Evolutionary conservation across 495 filamentous ascomycete genomes (phyloP), one percentile per base, ranked within the genome.

Genomic region (Lepidopterella palustris): DNA sequence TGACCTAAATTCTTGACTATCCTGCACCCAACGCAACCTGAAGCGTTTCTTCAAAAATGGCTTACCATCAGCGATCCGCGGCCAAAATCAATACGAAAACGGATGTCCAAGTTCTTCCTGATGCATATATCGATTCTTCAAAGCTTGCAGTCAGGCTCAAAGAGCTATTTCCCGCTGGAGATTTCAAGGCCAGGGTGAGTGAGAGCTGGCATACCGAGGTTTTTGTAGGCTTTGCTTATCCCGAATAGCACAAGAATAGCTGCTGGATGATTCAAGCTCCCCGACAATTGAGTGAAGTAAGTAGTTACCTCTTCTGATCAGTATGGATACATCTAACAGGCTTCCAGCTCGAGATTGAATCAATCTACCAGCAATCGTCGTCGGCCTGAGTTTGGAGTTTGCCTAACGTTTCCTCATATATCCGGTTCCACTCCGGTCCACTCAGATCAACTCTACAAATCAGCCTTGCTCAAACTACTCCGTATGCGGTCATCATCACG

Each of bases 221-320:
- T 24, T 18, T 20, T 3, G 11, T 49, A 9, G n/a, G 45, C n/a
- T 49, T 21, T 10, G 3, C 23, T 2, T 5, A 18, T n/a, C n/a
- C n/a, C n/a, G n/a, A n/a, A 21, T 24, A 49, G 45, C 45, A 49
- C 23, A 49, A 49, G 9, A 21, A 49, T 24, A 49, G 23, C 45
- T 21, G 45, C 21, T 49, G 45, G 45, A 49, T 49, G 45, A 49
- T 49, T 21, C 45, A 49, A 49, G 45, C 45, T 10, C 45, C 45
- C n/a, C 3, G 45, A 18, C 1, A 3, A 21, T 21, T 49, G 15
- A 49, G n/a, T 3, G 45, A 49, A 13, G 45, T 23, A 49, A 49
- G 45, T 20, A 24, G 5, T 24, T 21, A 18, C 23, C 9, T 20
- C 45, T 3, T 9, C n/a, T 10, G 2, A 49, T 18, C 45, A 21